A percentile compares a stretch with the other conserved stretches of the same genome.
These are phyloP conservation scores for Viridothelium virens DNA, from an alignment of 495 filamentous ascomycete genomes.

Conservation along the genomic window DNA sequence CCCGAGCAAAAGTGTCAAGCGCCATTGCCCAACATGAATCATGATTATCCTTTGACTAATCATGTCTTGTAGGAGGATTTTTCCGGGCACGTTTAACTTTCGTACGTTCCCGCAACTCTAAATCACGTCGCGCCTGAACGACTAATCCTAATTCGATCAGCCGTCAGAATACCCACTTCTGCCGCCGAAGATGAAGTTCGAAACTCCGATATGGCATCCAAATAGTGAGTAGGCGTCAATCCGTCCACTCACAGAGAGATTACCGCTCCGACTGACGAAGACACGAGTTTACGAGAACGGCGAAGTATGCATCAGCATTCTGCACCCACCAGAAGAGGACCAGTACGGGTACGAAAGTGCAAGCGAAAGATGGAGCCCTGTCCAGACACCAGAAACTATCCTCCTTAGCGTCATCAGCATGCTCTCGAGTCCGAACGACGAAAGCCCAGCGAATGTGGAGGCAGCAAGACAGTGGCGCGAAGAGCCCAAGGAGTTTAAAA, in stretches of 20 bases:
- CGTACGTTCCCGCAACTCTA: slow-evolving; percentile 8
- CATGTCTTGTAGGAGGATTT: slow-evolving; percentile 60
- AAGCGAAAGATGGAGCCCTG: slow-evolving; percentile 92
- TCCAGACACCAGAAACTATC: slow-evolving; percentile 94
- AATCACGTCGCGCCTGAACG: too few relatives aligned
- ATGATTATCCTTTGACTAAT: background rate
- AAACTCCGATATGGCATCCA: slow-evolving; percentile 83
- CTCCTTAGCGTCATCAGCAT: slow-evolving; percentile 87
- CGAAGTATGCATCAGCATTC: slow-evolving; percentile 92
- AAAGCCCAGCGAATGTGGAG: slow-evolving; percentile 92
- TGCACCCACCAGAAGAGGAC: slow-evolving; percentile 94
- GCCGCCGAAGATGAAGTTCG: slow-evolving; percentile 88
- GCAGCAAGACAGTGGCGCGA: slow-evolving; percentile 82
- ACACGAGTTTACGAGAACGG: slow-evolving; percentile 69
- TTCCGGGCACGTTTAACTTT: slow-evolving; percentile 77
- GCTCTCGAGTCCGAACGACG: slow-evolving; percentile 87
- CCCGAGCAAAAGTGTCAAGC: background rate
- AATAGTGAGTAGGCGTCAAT: slow-evolving; percentile 51
- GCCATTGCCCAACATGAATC: background rate
- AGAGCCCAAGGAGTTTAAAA: slow-evolving; percentile 47
- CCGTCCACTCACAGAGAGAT: background rate
- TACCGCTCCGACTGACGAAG: background rate
- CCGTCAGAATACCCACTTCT: slow-evolving; percentile 77
- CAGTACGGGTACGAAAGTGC: slow-evolving; percentile 90
- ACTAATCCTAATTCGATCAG: background rate